These are phyloP conservation scores for Aspergillus olivimuriae DNA, from an alignment of 495 filamentous ascomycete genomes.

Conservation along the genomic window DNA sequence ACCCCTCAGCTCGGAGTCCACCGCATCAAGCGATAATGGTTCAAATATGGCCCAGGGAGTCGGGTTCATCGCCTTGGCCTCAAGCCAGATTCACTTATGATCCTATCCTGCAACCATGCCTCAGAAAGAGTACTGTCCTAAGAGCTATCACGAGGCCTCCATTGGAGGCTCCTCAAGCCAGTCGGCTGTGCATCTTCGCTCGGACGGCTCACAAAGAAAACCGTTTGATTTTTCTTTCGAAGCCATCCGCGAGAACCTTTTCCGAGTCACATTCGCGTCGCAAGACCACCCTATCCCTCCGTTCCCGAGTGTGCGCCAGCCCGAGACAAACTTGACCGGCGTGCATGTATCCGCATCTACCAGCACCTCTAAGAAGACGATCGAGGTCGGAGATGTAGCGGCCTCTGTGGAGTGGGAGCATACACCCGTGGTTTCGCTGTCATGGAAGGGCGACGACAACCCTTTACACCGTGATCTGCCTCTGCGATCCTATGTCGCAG, in stretches of 20 bases:
- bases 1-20: neutral
- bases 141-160: slow-evolving; percentile 28
- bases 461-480: slow-evolving; percentile 53
- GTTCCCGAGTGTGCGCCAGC: slow-evolving; percentile 49
- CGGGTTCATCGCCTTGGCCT: neutral
- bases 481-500: slow-evolving; percentile 55
- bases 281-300: slow-evolving; percentile 50
- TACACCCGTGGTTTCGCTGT: slow-evolving; percentile 51
- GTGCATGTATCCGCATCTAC: slow-evolving; percentile 20
- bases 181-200: slow-evolving; percentile 36
- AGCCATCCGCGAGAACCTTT: slow-evolving; percentile 51
- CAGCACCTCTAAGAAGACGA: slow-evolving; percentile 26
- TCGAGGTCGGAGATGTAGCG: slow-evolving; percentile 43
- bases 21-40: slow-evolving; percentile 5
- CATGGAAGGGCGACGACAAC: slow-evolving; percentile 39
- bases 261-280: slow-evolving; percentile 59
- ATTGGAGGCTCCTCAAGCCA: slow-evolving; percentile 10
- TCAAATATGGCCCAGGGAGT: slow-evolving; percentile 26
- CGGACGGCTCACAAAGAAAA: slow-evolving; percentile 23
- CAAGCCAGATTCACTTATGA: slow-evolving; percentile 10
- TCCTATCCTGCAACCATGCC: slow-evolving; percentile 37
- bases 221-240: slow-evolving; percentile 53
- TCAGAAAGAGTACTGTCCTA: slow-evolving; percentile 47
- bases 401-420: slow-evolving; percentile 50
- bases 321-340: slow-evolving; percentile 26